Percentiles rank a stretch among this genome's conserved stretches.
Conservation (phyloP, 2,329 filamentous ascomycete genomes). For the Diaporthe citriasiana region DNA sequence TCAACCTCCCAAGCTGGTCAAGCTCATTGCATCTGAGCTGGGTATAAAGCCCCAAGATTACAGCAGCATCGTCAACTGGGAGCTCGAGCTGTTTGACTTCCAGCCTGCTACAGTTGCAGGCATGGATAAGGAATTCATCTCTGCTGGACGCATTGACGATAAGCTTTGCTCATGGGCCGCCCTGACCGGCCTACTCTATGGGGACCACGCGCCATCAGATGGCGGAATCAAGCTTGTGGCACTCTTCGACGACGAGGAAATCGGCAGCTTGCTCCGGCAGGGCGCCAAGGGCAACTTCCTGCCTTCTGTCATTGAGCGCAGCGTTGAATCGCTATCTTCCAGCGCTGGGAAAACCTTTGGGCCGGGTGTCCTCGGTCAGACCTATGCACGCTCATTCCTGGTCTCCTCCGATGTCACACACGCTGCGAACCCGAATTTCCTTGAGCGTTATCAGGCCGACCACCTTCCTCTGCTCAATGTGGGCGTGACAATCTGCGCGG, state of each 20-base stretch:
- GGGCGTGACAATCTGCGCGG: conserved; percentile 83
- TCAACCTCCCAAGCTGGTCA: conserved; percentile 88
- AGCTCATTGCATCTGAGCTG: conserved; percentile 84
- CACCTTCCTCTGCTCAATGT: conserved; percentile 92
- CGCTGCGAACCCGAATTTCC: conserved; percentile 94
- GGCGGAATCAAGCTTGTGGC: conserved; percentile 89
- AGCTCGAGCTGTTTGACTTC: conserved; percentile 93
- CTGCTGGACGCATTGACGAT: conserved; percentile 94
- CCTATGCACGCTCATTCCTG: conserved; percentile 92
- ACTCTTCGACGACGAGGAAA: conserved; percentile 98
- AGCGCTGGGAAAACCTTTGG: conserved; percentile 62
- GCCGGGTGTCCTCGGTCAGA: conserved; percentile 79
- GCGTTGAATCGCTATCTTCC: conserved; percentile 77
- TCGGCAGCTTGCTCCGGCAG: conserved; percentile 90
- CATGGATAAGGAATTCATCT: conserved; percentile 93
- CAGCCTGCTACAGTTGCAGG: conserved; percentile 89
- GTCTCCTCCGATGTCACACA: conserved; percentile 95
- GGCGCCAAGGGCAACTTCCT: conserved; percentile 93
- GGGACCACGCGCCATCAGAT: conserved; percentile 68
- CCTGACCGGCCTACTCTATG: conserved; percentile 83
- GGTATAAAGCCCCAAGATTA: conserved; percentile 73
- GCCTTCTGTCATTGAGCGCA: conserved; percentile 82
- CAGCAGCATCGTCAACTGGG: conserved; percentile 90
- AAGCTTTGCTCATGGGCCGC: conserved; percentile 97
- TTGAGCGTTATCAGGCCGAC: conserved; percentile 83